Percentiles rank a stretch among this genome's conserved stretches.
phyloP scores from a whole-genome alignment of 768 basidiomycete species.

The Leucosporidium scottii region DNA sequence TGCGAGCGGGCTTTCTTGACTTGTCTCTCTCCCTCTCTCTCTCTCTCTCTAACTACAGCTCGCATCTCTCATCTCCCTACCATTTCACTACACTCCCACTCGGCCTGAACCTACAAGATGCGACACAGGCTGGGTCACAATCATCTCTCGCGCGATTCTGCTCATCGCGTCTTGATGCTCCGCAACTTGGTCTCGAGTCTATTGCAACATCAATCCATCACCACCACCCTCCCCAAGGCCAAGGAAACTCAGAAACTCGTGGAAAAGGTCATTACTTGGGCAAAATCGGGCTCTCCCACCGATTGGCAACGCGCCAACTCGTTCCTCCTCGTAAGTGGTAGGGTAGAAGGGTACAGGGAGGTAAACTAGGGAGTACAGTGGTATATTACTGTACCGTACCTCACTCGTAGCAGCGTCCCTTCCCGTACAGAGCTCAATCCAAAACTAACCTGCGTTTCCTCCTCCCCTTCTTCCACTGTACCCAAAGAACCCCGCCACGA shows the following conservation, averaged over 20 bases:
- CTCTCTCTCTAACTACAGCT: background rate
- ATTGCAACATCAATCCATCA: slow-evolving; percentile 89
- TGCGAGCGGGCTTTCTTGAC: no score
- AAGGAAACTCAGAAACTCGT: slow-evolving; percentile 83
- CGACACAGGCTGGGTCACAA: slow-evolving; percentile 1
- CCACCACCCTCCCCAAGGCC: slow-evolving; percentile 91
- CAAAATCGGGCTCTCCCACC: slow-evolving; percentile 62
- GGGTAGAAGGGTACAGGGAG: no score
- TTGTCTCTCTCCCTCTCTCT: background rate
- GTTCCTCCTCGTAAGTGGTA: slow-evolving; percentile 57
- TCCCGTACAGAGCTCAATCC: no score
- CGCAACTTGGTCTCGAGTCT: slow-evolving; percentile 90
- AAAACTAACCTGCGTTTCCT: background rate
- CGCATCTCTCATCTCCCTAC: no score
- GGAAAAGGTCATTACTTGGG: slow-evolving; percentile 91
- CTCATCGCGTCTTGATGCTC: slow-evolving; percentile 87
- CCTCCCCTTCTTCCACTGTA: background rate
- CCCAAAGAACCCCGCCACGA: slow-evolving; percentile 48
- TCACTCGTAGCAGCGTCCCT: no score
- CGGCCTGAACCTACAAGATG: slow-evolving; percentile 37
- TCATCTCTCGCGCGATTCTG: slow-evolving; percentile 56
- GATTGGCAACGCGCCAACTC: slow-evolving; percentile 65
- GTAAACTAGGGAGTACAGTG: no score
- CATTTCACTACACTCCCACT: no score
- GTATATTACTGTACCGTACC: no score